Evolutionary conservation across 2,329 filamentous ascomycete species (phyloP), one percentile per base, ranked within the genome.

Genomic region (Calonectria pseudoreteaudii): DNA sequence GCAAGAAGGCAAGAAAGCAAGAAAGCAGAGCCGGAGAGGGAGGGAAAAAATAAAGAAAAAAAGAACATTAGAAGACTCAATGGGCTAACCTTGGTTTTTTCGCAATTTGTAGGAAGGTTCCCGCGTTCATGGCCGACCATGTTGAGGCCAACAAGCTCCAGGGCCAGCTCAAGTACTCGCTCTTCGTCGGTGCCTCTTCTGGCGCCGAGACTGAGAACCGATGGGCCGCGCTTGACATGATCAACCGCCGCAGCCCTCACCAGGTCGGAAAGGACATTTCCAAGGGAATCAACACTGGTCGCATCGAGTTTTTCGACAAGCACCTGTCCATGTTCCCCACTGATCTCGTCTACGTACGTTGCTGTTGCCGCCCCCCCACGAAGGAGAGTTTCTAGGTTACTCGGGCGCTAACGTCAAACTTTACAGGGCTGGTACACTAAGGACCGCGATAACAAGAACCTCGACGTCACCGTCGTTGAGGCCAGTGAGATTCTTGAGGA

Each of bases 221-320:
- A 84, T 98, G 95, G 95, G 95, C 95, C n/a, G 85, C 87, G 6
- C 87, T 96, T 76, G 93, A 98, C 86, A 98, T 98, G 95, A 98
- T 98, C 80, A 93, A 96, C 86, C 90, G 95, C 71, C 91, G 95
- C 71, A 91, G 91, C 79, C 95, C 95, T 70, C 95, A 98, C 86
- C 95, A 98, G 83, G 95, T 98, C 74, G 95, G 95, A 82, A 98
- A 97, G 88, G 90, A 94, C 73, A 98, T 98, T 77, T 91, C 95
- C 74, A 96, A 95, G 87, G 95, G 95, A 13, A 97, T 98, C 86
- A 98, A 98, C 84, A 92, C 93, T 79, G 95, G 95, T 53, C 90
- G 93, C 78, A 98, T 98, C 86, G 92, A 96, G 76, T 98, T 98
- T 86, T 98, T 97, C 83, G 95, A 98, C 84, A 98, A 98, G 87